Percentiles rank a stretch among this genome's conserved stretches.
Conservation (phyloP, 441 rosid species). For the Macaranga tanarius region DNA sequence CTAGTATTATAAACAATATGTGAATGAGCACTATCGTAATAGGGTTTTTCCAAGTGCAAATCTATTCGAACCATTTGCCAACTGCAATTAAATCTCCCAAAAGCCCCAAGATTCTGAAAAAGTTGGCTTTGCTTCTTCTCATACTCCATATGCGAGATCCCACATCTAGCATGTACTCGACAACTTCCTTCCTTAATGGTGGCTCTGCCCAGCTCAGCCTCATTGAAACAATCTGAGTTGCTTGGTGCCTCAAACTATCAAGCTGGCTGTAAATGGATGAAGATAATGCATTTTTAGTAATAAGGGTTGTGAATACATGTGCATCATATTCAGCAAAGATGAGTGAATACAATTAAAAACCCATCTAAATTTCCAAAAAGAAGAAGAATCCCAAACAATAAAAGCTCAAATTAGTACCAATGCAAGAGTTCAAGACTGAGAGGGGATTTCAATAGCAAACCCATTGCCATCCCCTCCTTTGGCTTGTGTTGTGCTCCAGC, state of each 20-base stretch:
- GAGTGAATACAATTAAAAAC: no score
- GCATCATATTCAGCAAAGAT: no score
- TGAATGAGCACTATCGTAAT: slow-evolving; percentile 89
- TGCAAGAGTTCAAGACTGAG: no score
- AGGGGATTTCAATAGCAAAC: no score
- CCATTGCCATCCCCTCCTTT: no score
- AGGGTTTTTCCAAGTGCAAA: slow-evolving; percentile 92
- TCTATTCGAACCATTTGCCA: slow-evolving; percentile 91
- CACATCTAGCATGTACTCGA: slow-evolving; percentile 95
- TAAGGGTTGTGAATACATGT: no score
- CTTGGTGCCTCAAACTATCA: slow-evolving; percentile 87
- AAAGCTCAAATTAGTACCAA: no score
- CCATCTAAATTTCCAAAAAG: no score
- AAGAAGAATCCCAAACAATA: no score
- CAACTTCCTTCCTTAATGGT: slow-evolving; percentile 88
- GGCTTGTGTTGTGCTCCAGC: no score
- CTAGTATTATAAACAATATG: slow-evolving; percentile 81
- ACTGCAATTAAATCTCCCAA: slow-evolving; percentile 75
- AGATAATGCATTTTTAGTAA: no score
- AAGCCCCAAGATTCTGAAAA: slow-evolving; percentile 86
- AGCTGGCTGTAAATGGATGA: no score
- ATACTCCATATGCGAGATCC: slow-evolving; percentile 99
- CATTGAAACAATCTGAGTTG: slow-evolving; percentile 82
- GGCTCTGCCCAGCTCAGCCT: slow-evolving; percentile 92
- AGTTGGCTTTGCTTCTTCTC: slow-evolving; percentile 97